These are phyloP conservation scores for Trichosanthes truncata DNA, from an alignment of 306 rosid species.

Conservation along the genomic window DNA sequence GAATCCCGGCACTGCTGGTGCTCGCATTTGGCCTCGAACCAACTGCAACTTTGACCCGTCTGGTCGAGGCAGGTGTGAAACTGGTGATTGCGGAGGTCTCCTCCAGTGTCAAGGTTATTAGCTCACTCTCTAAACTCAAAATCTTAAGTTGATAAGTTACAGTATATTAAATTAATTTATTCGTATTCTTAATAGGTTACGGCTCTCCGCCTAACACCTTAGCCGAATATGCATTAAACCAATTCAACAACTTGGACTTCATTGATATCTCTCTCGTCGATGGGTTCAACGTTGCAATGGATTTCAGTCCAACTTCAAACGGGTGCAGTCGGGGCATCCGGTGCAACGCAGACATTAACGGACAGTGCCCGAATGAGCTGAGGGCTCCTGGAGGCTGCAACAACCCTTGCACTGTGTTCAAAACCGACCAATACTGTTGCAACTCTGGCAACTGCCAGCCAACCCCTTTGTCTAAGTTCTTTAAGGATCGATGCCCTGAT, in stretches of 20 bases:
- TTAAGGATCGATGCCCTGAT: constrained; percentile 36
- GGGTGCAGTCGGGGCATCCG: constrained; percentile 16
- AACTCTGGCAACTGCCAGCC: constrained; percentile 21
- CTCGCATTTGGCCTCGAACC: constrained; percentile 66
- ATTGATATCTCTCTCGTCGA: constrained; percentile 32
- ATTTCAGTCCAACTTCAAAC: constrained; percentile 22
- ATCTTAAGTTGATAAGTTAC: no score
- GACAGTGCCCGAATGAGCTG: constrained; percentile 38
- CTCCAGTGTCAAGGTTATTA: constrained; percentile 16
- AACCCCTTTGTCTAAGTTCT: constrained; percentile 19
- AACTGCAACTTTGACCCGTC: constrained; percentile 37
- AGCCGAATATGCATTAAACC: constrained; percentile 35
- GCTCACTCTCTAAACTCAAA: no score
- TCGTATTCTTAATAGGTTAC: background rate
- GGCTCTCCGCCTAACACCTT: constrained; percentile 49
- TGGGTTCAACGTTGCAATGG: constrained; percentile 39
- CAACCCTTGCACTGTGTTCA: constrained; percentile 32
- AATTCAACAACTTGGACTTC: constrained; percentile 32
- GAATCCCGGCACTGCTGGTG: constrained; percentile 4
- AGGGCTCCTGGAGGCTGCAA: constrained; percentile 42
- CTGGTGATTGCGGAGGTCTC: constrained; percentile 44
- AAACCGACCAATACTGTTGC: constrained; percentile 35
- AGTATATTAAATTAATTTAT: no score
- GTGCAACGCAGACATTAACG: constrained; percentile 36
- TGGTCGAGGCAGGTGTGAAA: constrained; percentile 36